A percentile compares a stretch with the other conserved stretches of the same genome.
phyloP scores from a whole-genome alignment of 495 filamentous ascomycete species.

The Xylaria flabelliformis region DNA sequence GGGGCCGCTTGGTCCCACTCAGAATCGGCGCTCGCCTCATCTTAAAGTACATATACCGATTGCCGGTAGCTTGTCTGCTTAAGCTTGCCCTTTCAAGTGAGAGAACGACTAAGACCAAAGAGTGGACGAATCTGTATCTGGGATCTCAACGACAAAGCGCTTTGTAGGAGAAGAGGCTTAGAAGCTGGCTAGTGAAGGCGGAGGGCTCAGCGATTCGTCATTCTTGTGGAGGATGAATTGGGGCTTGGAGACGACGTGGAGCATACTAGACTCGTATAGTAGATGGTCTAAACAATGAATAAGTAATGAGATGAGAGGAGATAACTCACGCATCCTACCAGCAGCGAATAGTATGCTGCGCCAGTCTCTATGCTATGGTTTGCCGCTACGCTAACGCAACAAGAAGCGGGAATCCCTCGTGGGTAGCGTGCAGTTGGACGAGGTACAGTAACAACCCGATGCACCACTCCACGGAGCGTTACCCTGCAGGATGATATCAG shows the following conservation, averaged over 20 bases:
- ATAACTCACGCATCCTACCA: slow-evolving; percentile 23
- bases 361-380: not conserved
- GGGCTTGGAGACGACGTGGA: not conserved
- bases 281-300: not conserved
- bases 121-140: not conserved
- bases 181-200: not conserved
- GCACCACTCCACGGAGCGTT: not conserved
- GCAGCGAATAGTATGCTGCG: slow-evolving; percentile 1
- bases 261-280: not conserved
- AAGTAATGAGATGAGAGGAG: not conserved
- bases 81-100: not conserved
- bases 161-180: not conserved
- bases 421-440: not conserved
- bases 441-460: not conserved
- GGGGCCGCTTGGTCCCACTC: not conserved
- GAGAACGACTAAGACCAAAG: not conserved
- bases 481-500: slow-evolving; percentile 25
- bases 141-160: not conserved
- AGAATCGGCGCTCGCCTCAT: not conserved
- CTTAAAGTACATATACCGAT: not conserved
- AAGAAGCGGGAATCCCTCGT: not conserved
- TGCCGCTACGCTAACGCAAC: slow-evolving; percentile 4
- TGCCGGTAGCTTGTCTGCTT: not conserved
- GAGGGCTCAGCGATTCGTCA: not conserved
- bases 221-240: not conserved